Evolutionary conservation across 306 rosid genomes (phyloP), one percentile per base, ranked within the genome.

Genomic region (Begonia masoniana): DNA sequence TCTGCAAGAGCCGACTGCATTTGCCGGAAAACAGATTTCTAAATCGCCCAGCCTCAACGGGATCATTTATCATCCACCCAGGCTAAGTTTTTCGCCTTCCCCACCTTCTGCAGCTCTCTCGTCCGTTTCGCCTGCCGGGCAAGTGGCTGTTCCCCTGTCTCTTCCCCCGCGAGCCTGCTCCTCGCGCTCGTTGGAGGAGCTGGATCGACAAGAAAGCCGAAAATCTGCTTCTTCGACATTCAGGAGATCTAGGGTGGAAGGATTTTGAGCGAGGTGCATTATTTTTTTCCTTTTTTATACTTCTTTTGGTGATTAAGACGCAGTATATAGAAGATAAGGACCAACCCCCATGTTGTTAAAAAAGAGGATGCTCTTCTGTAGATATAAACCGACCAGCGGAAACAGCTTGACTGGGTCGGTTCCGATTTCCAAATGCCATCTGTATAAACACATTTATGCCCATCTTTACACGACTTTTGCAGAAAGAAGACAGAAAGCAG

Each of bases 41-140:
- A 83, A 84, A 69, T 92, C 99, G 5, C 99, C 99, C 0, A 92
- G 99, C 76, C 85, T 86, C 24, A 82, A 92, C 10, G 94, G 85
- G 51, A 78, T 91, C 55, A 36, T 83, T 9, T 54, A 62, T 43
- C 95, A 85, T 15, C 71, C 78, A 2, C 93, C 86, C 6, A 74
- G 84, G 68, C 51, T 61, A 63, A 83, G 81, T 63, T 83, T 70
- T 72, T 86, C 92, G 0, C 99, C 96, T 1, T 81, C 99, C 7
- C 93, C 82, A 0, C 93, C 99, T 7, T 76, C 88, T 0, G 67
- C 62, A 36, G 65, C 76, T 39, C 78, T 62, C 10, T 54, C 67
- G 19, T 62, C 95, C 0, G 10, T 80, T 54, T 86, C 99, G 3
- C 96, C 99, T 43, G 76, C 86, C 6, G 73, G 89, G 52, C 69